These are phyloP conservation scores for Neurospora sp. DNA, from an alignment of 495 filamentous ascomycete genomes.

Conservation along the genomic window DNA sequence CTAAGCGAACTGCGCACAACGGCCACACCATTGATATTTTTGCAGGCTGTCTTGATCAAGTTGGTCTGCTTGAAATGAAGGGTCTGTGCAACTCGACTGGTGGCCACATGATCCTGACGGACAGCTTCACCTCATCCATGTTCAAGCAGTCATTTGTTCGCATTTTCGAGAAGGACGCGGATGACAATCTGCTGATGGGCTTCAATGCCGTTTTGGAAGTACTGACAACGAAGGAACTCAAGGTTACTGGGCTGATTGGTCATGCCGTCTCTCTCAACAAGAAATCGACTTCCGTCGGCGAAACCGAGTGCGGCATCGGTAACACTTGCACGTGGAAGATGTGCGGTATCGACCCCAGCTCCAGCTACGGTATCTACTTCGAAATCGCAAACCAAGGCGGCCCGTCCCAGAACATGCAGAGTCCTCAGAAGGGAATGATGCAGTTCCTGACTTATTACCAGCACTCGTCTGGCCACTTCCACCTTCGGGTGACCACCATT, in stretches of 20 bases:
- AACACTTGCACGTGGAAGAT: slow-evolving; percentile 99
- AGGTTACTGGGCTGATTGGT: slow-evolving; percentile 96
- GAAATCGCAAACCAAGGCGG: slow-evolving; percentile 94
- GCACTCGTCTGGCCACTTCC: slow-evolving; percentile 90
- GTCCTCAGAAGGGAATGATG: slow-evolving; percentile 88
- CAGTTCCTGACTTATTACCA: slow-evolving; percentile 99
- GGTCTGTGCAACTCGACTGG: slow-evolving; percentile 92
- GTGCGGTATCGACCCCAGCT: slow-evolving; percentile 90
- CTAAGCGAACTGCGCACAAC: slow-evolving; percentile 94
- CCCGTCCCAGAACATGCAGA: slow-evolving; percentile 74
- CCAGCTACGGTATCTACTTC: slow-evolving; percentile 95
- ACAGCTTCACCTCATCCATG: slow-evolving; percentile 98
- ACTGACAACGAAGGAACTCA: slow-evolving; percentile 94
- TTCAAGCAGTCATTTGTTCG: slow-evolving; percentile 99
- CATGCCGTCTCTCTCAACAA: slow-evolving; percentile 96
- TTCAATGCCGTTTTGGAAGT: slow-evolving; percentile 98
- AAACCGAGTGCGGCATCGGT: slow-evolving; percentile 97
- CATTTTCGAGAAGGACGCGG: slow-evolving; percentile 91
- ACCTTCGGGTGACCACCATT: slow-evolving; percentile 90
- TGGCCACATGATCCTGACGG: slow-evolving; percentile 96
- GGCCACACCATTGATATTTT: slow-evolving; percentile 97
- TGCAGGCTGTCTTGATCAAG: slow-evolving; percentile 95
- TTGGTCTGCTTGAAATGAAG: slow-evolving; percentile 98
- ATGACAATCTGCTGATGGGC: slow-evolving; percentile 93
- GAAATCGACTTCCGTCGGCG: slow-evolving; percentile 92